Base-by-base conservation (phyloP, 2,329 filamentous ascomycete genomes). In the Camillea tinctor region DNA sequence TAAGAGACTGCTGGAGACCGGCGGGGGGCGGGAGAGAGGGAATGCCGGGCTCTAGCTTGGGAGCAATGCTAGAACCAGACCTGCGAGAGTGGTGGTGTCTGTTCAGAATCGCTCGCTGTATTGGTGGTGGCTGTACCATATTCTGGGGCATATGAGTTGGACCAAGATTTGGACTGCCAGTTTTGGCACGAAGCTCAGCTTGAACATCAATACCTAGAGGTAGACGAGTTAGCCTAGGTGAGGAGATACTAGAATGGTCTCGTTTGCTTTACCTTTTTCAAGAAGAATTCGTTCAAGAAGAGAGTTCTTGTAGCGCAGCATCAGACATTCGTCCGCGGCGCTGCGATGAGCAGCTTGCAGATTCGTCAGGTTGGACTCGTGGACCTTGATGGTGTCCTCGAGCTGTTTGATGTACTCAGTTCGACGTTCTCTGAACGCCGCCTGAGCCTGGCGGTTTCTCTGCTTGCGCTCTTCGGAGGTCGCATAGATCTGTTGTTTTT, bases 351-450 rank as follows among this genome's bases (percentile, higher is more conserved):
- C 96, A 72, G 94, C 91, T 78, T 98, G 95, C 61, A 99, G 83
- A 71, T 88, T 96, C 70, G 96, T 91, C 59, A 98, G 83, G 70
- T 92, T 94, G 71, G 96, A 92, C 78, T 99, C 95, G 82, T 98
- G 94, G 69, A 95, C 91, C 72, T 95, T 94, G 77, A 99, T 98
- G 58, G 93, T 96, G 69, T 94, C 92, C 79, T 99, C 95, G 23
- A 99, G 85, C 77, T 99, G 95, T 80, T 98, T 98, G 80, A 99
- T 99, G 77, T 99, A 99, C 81, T 99, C 95, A 58, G 94, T 98
- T 60, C 95, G 89, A 67, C 95, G 90, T 79, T 99, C 95, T 69
- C 95, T 89, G 73, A 99, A 99, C 60, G 95, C 95, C 58, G 95
- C 95, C 79, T 99, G 95, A 53, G 95, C 95, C 80, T 98, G 95